phyloP scores from a whole-genome alignment of 208 protist species.

The Trichomonas vaginalis region DNA sequence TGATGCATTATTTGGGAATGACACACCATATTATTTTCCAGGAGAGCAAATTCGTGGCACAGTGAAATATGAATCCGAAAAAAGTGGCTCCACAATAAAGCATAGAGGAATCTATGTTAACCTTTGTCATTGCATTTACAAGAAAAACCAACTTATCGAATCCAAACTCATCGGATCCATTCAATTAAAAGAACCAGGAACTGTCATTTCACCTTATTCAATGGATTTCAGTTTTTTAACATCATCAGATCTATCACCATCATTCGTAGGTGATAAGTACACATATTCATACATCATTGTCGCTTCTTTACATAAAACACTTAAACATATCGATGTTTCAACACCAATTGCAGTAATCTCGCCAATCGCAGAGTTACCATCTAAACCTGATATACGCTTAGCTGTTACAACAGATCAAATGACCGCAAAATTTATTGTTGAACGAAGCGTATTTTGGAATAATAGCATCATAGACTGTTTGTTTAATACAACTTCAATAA shows the following conservation, averaged over 20 bases:
- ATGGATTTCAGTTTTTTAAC: background rate
- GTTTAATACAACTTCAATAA: background rate
- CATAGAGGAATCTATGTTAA: background rate
- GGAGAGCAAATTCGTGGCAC: background rate
- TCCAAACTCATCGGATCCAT: background rate
- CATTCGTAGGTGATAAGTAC: background rate
- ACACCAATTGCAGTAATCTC: background rate
- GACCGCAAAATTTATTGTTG: background rate
- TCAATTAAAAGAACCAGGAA: background rate
- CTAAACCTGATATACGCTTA: background rate
- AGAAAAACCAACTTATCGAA: background rate
- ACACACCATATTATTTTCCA: background rate
- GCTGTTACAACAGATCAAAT: background rate
- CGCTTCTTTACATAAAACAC: background rate
- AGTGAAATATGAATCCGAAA: background rate
- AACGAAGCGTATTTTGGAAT: background rate
- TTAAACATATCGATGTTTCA: background rate
- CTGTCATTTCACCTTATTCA: background rate
- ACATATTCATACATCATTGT: background rate
- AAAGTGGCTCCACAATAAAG: background rate
- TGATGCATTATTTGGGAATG: background rate
- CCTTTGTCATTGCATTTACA: background rate
- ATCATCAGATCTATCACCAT: background rate
- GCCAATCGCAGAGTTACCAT: background rate
- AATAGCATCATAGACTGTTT: background rate